Conservation (phyloP, 1,284 basidiomycete genomes). For the Rhodotorula sp. region DNA sequence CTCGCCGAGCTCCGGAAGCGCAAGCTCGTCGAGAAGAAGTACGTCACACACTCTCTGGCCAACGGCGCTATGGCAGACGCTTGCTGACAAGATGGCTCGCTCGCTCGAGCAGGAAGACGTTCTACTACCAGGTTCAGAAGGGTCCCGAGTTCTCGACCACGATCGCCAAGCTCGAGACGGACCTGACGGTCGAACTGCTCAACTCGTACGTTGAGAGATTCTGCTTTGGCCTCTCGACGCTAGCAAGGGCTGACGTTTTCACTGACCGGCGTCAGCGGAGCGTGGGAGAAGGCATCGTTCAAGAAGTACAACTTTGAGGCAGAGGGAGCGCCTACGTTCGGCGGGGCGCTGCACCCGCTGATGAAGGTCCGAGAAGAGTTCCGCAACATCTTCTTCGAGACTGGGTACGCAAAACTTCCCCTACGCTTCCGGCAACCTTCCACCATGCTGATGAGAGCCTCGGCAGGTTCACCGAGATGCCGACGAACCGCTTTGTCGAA, state of each 20-base stretch:
- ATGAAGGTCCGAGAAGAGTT: slow-evolving; percentile 98
- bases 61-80: no score
- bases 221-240: slow-evolving; percentile 8
- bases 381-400: slow-evolving; percentile 96
- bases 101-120: slow-evolving; percentile 67
- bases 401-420: slow-evolving; percentile 67
- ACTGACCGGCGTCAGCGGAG: slow-evolving; percentile 58
- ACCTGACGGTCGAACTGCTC: slow-evolving; percentile 94
- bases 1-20: slow-evolving; percentile 86
- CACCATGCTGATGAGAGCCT: neutral
- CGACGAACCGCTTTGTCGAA: slow-evolving; percentile 95
- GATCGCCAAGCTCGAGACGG: slow-evolving; percentile 95
- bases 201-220: slow-evolving; percentile 63
- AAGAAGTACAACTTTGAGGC: slow-evolving; percentile 99
- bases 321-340: slow-evolving; percentile 80
- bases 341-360: slow-evolving; percentile 91
- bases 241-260: neutral
- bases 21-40: slow-evolving; percentile 64
- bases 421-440: neutral
- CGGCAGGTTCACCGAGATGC: slow-evolving; percentile 94
- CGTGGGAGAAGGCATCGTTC: slow-evolving; percentile 87
- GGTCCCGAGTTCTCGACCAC: slow-evolving; percentile 86
- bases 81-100: neutral
- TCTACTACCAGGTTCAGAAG: slow-evolving; percentile 89
- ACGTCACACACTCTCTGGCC: slow-evolving; percentile 24